Conservation (phyloP, 371 early-diverging fungal species). For the Lichtheimia ornata region DNA sequence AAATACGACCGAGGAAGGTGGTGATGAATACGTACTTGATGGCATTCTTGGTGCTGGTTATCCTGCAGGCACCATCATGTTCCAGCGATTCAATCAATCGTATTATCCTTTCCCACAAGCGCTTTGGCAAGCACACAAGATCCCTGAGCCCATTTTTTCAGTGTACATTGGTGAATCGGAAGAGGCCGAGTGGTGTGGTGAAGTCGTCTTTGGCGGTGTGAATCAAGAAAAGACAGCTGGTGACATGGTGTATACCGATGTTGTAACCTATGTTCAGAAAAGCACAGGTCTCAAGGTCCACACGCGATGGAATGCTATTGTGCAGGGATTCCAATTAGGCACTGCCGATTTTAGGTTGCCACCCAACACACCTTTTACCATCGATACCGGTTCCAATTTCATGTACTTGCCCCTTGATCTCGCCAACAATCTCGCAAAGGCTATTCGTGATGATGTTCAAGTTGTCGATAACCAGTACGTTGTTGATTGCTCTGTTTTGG, state of each 20-base stretch:
- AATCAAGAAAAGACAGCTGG: constrained; percentile 34
- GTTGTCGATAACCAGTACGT: constrained; percentile 11
- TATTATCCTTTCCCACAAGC: constrained; percentile 24
- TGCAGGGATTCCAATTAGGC: constrained; percentile 25
- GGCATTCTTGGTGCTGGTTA: constrained; percentile 31
- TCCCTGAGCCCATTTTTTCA: constrained; percentile 25
- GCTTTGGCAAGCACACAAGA: constrained; percentile 20
- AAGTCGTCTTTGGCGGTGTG: constrained; percentile 49
- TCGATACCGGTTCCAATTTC: constrained; percentile 51
- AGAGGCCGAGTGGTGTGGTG: constrained; percentile 31
- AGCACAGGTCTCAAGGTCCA: constrained; percentile 6
- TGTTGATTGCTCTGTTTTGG: constrained; percentile 27
- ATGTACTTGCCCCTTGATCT: constrained; percentile 37
- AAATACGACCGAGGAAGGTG: constrained; percentile 3
- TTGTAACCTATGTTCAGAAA: constrained; percentile 11
- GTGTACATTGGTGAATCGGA: constrained; percentile 22
- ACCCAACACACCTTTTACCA: constrained; percentile 18
- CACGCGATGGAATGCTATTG: constrained; percentile 24
- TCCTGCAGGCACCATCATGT: constrained; percentile 19
- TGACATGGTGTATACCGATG: constrained; percentile 28
- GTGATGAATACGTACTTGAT: constrained; percentile 16
- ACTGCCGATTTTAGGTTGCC: constrained; percentile 22
- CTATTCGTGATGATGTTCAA: constrained; percentile 16
- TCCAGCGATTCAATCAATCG: constrained; percentile 10
- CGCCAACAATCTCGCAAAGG: constrained; percentile 26